Evolutionary conservation across 2,329 filamentous ascomycete species (phyloP).

Genomic region (Bipolaris gigantea): DNA sequence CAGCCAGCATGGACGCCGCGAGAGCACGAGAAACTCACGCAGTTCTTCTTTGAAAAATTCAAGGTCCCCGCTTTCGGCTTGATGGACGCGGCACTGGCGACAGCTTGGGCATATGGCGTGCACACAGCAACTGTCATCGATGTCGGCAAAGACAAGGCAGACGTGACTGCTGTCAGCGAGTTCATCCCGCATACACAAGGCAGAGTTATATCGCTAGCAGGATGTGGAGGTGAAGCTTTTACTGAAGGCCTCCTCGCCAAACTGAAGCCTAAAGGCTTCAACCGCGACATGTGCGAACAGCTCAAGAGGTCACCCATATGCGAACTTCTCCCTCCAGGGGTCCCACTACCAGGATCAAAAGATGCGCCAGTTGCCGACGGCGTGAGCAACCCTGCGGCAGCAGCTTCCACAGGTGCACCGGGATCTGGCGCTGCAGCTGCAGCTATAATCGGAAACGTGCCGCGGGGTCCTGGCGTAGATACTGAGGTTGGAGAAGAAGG

Average conservation of each 20-base stretch:
- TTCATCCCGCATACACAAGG: constrained; percentile 72
- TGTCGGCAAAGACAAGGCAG: constrained; percentile 88
- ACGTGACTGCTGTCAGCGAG: constrained; percentile 87
- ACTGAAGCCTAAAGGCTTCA: constrained; percentile 61
- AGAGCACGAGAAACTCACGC: constrained; percentile 83
- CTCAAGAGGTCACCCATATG: constrained; percentile 65
- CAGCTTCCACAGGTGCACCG: constrained; percentile 58
- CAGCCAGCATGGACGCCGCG: constrained; percentile 88
- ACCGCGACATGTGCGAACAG: constrained; percentile 66
- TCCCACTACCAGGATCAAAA: constrained; percentile 56
- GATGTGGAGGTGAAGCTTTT: constrained; percentile 86
- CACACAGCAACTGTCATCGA: constrained; percentile 84
- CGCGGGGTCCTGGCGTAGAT: constrained; percentile 57
- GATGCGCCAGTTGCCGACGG: constrained; percentile 44
- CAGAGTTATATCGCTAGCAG: constrained; percentile 61
- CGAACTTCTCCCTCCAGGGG: constrained; percentile 61
- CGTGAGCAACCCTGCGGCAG: constrained; percentile 57
- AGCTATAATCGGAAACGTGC: constrained; percentile 49
- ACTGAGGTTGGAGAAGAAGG: constrained; percentile 58
- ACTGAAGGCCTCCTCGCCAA: constrained; percentile 72
- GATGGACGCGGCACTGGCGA: constrained; percentile 84
- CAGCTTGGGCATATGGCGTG: constrained; percentile 78
- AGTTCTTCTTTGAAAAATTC: constrained; percentile 97
- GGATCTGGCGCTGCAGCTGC: constrained; percentile 51
- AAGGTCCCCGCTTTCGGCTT: constrained; percentile 90